Evolutionary conservation across 805 yeast species (phyloP).

Genomic region (Nakazawaea ishiwadae): DNA sequence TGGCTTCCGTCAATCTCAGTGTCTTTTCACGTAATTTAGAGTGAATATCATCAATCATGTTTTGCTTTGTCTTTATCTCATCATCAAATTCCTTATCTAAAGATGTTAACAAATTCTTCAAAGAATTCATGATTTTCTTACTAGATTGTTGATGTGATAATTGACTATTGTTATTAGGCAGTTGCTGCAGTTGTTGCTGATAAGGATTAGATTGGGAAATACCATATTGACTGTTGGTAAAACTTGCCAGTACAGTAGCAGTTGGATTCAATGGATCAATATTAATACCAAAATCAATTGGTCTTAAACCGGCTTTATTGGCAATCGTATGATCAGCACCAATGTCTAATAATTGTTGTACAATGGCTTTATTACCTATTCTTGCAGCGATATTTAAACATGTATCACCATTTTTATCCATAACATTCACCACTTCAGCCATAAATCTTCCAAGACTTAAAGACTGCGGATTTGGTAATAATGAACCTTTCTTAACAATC

Average conservation of each 20-base stretch:
- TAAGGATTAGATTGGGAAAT: neutral
- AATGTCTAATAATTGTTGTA: slow-evolving; percentile 74
- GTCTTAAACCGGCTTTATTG: slow-evolving; percentile 82
- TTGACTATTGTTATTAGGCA: neutral
- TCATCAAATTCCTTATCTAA: slow-evolving; percentile 56
- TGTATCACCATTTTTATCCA: slow-evolving; percentile 92
- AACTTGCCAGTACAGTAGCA: slow-evolving; percentile 8
- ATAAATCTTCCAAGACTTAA: slow-evolving; percentile 54
- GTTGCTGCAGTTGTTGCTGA: neutral
- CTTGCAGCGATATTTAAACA: slow-evolving; percentile 90
- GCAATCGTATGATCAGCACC: slow-evolving; percentile 82
- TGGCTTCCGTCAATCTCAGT: slow-evolving; percentile 38
- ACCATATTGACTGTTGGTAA: slow-evolving; percentile 7
- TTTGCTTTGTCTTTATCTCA: slow-evolving; percentile 51
- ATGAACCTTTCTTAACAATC: slow-evolving; percentile 57
- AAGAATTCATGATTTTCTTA: slow-evolving; percentile 42
- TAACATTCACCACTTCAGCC: slow-evolving; percentile 75
- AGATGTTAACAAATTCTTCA: slow-evolving; percentile 43
- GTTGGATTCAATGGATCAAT: slow-evolving; percentile 21
- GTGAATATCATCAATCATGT: slow-evolving; percentile 47
- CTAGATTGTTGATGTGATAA: slow-evolving; percentile 17
- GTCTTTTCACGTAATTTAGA: slow-evolving; percentile 55
- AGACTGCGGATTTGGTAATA: slow-evolving; percentile 36
- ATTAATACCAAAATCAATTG: slow-evolving; percentile 78
- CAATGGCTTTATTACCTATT: slow-evolving; percentile 76